Evolutionary conservation across 2,329 filamentous ascomycete genomes (phyloP), one percentile per base, ranked within the genome.

Genomic region (Akanthomyces lecanii): DNA sequence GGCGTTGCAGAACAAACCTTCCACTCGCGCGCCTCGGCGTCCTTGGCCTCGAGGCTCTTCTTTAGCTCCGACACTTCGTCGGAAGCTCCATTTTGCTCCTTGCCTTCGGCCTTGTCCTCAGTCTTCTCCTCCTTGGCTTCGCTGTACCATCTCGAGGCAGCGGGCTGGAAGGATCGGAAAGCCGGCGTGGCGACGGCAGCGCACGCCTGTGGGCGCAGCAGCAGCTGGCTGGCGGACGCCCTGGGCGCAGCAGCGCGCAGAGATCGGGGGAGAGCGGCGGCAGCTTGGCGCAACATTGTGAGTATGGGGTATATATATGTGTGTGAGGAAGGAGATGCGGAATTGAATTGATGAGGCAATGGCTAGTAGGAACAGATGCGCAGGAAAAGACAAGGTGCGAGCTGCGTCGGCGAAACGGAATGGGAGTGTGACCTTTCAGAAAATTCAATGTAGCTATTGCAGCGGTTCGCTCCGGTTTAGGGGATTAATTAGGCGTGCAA

Each of bases 1-100:
- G 23, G 52, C 42, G 55, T 47, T 36, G 60, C 14, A 33, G 28
- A 74, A 74, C 82, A 53, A 70, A 97, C 94, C 88, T 97, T 98
- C 77, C 96, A 84, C 55, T 97, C 92, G 66, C 90, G 74, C 56
- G 75, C 78, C 70, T 83, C 81, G 67, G 78, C 77, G 38, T 82
- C 78, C 74, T 83, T 84, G 67, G 78, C 72, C 71, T 83, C 81
- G 53, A 84, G 72, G 65, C 78, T 74, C 71, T 82, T 83, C 76
- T 81, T 82, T 62, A 83, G 71, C 64, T 78, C 75, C 4, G 75
- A 71, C 47, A 80, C 71, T 48, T 75, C 72, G 62, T 78, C 77
- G 11, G 71, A 63, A 42, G 74, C 72, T 64, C 64, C 69, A 45
- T 62, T 65, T 8, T 64, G 68, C 21, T 71, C 68, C 64, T 74